phyloP scores from a whole-genome alignment of 495 filamentous ascomycete genomes.

The Staphylotrichum longicolle region DNA sequence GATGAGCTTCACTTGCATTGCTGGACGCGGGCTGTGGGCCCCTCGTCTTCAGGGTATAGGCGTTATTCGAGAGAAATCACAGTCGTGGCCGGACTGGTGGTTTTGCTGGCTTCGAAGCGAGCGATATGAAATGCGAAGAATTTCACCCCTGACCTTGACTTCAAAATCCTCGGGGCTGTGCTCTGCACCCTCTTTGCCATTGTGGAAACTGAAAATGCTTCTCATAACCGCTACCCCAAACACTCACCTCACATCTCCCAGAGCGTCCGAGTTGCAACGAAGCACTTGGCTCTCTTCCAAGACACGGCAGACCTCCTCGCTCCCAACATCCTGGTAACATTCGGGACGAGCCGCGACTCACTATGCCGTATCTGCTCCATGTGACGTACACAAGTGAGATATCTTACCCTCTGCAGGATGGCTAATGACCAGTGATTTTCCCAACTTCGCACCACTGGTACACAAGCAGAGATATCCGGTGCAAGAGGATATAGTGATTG shows the following conservation, averaged over 20 bases:
- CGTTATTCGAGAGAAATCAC: conserved; percentile 11
- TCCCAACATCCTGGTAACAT: conserved; percentile 5
- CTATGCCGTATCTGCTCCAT: neutral
- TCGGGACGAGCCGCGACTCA: conserved; percentile 13
- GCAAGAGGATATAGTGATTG: too few relatives aligned
- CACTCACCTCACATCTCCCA: too few relatives aligned
- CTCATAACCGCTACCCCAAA: too few relatives aligned
- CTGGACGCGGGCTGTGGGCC: neutral
- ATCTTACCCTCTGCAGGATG: neutral
- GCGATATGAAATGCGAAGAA: conserved; percentile 2
- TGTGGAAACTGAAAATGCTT: too few relatives aligned
- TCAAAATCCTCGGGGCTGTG: neutral
- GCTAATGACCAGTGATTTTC: too few relatives aligned
- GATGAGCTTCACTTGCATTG: conserved; percentile 7
- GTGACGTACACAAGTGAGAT: neutral
- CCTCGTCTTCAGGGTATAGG: neutral
- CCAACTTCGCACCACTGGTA: too few relatives aligned
- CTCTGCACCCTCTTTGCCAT: neutral
- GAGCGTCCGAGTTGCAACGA: neutral
- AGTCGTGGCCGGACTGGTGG: neutral
- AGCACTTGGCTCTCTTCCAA: neutral
- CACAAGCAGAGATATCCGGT: too few relatives aligned
- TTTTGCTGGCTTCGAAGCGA: neutral
- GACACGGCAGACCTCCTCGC: neutral
- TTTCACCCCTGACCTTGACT: neutral